Evolutionary conservation across 306 rosid genomes (phyloP).

Genomic region (cucumber (Cucumis sativus)): Cucumber_9930_V3 NC_026656.2:8043001-8043500

Average conservation of each 20-base stretch:
- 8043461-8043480: conserved; percentile 64
- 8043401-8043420: conserved; percentile 44
- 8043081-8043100: conserved; percentile 76
- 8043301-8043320: neutral
- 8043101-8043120: conserved; percentile 1
- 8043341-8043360: conserved; percentile 53
- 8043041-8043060: conserved; percentile 77
- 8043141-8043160: neutral
- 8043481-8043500: conserved; percentile 38
- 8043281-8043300: neutral
- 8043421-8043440: conserved; percentile 83
- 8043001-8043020: conserved; percentile 48
- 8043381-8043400: conserved; percentile 81
- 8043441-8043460: conserved; percentile 44
- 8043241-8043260: neutral
- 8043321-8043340: conserved; percentile 87
- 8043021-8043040: conserved; percentile 75
- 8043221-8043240: neutral
- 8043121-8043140: neutral
- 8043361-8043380: conserved; percentile 52
- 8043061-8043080: conserved; percentile 69
- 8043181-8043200: neutral
- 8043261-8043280: neutral
- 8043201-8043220: neutral
- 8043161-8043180: neutral